Evolutionary conservation across 495 filamentous ascomycete species (phyloP), one percentile per base, ranked within the genome.

Genomic region (Penicillium ucsense): DNA sequence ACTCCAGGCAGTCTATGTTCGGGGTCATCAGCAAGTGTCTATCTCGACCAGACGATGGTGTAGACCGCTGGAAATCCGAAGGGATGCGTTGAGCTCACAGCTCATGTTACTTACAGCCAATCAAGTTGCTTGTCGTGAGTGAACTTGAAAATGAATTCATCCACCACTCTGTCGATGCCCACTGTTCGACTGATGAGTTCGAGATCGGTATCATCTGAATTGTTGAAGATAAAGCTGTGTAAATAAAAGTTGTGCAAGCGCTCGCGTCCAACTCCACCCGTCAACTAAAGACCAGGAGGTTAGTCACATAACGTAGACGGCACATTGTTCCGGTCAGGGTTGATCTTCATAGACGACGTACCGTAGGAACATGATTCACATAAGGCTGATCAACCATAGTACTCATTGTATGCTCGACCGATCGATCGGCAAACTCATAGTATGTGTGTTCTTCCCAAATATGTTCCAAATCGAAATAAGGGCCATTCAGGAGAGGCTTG

Each of bases 101-200:
- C 20, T 20, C 20, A 20, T 64, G 40, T 6, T 29, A 35, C 55
- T 43, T 54, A 66, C 51, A 91, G 76, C 86, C 85, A 91, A 41
- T 82, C 79, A 9, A 90, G 71, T 31, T 69, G 64, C 3, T 64
- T 59, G 8, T 80, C 73, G 57, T 92, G 87, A 11, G 77, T 83
- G 44, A 88, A 83, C 8, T 64, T 54, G 33, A 71, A 56, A 29
- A 72, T 61, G 12, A 79, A 63, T 49, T 79, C 77, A 45, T 80
- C 75, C 1, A 78, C 74, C 0, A 79, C 59, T 9, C 73, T 62
- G 54, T 79, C 74, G 9, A 68, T 67, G 0, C 77, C 77, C 8
- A 78, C 56, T 0, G 85, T 89, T 6, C 86, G 72, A 33, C 79
- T 84, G 4, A 88, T 57, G 3, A 89, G 70, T 52, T 83, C 77